Base-by-base conservation (phyloP, 352 stramenopile genomes). In the Saprolegnia parasitica region DNA sequence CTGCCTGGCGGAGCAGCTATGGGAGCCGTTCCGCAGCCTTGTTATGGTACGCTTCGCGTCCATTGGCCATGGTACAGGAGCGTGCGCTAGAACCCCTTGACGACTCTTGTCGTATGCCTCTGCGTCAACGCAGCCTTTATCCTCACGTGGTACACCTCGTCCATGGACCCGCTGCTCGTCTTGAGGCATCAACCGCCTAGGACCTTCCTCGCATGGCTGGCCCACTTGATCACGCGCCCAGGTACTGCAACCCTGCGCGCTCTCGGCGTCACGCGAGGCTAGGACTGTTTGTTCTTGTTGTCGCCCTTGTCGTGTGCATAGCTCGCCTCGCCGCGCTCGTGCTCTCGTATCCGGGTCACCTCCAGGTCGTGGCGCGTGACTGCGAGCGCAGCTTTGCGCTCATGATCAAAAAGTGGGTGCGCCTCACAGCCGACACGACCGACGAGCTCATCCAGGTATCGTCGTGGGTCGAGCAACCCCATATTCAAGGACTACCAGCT, bases 291-390 rank as follows among this genome's bases (percentile, higher is more conserved):
- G 58, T 89, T 11, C n/a, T 77, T 24, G 71, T 95, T 8, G n/a
- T 76, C 8, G 49, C 80, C 0, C 50, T 64, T 4, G 26, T 81
- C 1, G 58, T 85, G 32, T 61, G 74, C 5, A 72, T n/a, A 1
- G 64, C 89, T 20, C 83, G 82, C 52, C 76, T 78, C 4, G 67
- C 92, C 18, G 76, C 81, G 26, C 82, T 79, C 23, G 72, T 88
- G 39, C 76, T 93, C 65, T 78, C 79, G 40, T 95, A 83, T 56
- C 87, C 87, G 0, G 87, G 87, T 1, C 87, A 95, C 42, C 71
- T 95, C 26, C 72, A 76, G 26, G 73, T 95, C 37, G 85, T 95
- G 39, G 87, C 89, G 49, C 80, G 87, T 56, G 87, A 95, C 62
- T 85, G 85, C 0, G 87, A 95, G 70, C 76, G 76, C 68, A 93